Base-by-base conservation (phyloP, 306 rosid genomes). In the Acacia acuminata region DNA sequence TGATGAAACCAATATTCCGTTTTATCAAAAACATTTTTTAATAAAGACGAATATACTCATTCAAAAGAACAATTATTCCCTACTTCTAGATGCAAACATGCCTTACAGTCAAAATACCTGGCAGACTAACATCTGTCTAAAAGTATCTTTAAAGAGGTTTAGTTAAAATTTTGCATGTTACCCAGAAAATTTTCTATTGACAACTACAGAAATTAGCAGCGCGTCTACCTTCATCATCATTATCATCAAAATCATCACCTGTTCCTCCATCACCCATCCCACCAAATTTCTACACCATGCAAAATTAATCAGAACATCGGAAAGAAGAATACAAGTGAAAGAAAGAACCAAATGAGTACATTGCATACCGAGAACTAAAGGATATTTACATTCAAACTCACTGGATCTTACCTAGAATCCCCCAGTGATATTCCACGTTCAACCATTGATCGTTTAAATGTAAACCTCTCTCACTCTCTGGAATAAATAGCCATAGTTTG, bases 301-400 rank as follows among this genome's bases (percentile, higher is more conserved):
- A 38, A 77, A 32, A 56, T 40, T 32, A 47, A 47, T 79, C 45
- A 84, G 63, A 20, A 53, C 63, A 67, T 42, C 20, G 38, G 25
- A 4, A 63, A 56, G 58, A 50, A 9, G 25, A 22, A 27, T 2
- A 42, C n/a, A 25, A 38, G 7, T 4, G 58, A 24, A 7, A 70
- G 70, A 71, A 65, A 20, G 64, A 53, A 44, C 27, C 76, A 60
- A 40, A 44, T n/a, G 9, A 10, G 55, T 71, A 88, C 91, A 8
- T 25, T 73, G 80, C 97, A 85, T 88, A 96, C 99, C 89, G 97
- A 96, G 89, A 96, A 94, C n/a, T n/a, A n/a, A n/a, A n/a, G n/a
- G n/a, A n/a, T n/a, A n/a, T n/a, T n/a, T n/a, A n/a, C n/a, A n/a
- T n/a, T n/a, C n/a, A n/a, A n/a, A n/a, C n/a, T n/a, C n/a, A n/a